Conservation (phyloP, 768 basidiomycete genomes). For the Lentinus brumalis region DNA sequence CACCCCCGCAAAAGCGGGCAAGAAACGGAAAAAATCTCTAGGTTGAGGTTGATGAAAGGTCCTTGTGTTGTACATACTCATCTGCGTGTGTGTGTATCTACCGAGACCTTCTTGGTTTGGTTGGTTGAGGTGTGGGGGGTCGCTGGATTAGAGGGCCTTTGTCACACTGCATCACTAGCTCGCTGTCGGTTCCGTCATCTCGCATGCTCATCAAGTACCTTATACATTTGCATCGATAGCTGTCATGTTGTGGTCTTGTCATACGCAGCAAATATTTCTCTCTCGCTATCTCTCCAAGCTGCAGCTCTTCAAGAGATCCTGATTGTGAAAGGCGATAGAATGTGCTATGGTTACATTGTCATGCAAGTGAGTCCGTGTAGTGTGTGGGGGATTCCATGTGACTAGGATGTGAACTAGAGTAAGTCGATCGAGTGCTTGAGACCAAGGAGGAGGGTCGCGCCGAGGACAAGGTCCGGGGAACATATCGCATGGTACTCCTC, state of each 20-base stretch:
- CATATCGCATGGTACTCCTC: conserved; percentile 25
- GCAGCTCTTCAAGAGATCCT: too few species aligned
- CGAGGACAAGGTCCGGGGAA: conserved; percentile 31
- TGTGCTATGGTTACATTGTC: too few species aligned
- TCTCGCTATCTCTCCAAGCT: not conserved
- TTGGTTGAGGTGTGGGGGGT: not conserved
- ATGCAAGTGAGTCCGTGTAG: too few species aligned
- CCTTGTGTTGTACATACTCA: not conserved
- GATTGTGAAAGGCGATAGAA: too few species aligned
- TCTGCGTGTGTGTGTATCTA: not conserved
- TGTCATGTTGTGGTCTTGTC: not conserved
- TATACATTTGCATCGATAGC: conserved; percentile 2
- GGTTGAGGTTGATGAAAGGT: conserved; percentile 22
- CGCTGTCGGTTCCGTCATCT: not conserved
- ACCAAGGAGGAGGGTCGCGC: conserved; percentile 32
- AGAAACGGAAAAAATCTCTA: conserved; percentile 57
- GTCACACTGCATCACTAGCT: conserved; percentile 5
- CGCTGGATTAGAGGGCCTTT: not conserved
- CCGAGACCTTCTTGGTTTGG: too few species aligned
- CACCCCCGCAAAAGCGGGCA: conserved; percentile 40
- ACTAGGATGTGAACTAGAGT: too few species aligned
- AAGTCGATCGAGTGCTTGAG: conserved; percentile 25
- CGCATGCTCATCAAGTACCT: conserved; percentile 2
- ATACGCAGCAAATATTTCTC: not conserved
- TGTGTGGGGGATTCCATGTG: too few species aligned